Conservation (phyloP, 176 grass and related monocot genomes). For the Pontederia paniculata region DNA sequence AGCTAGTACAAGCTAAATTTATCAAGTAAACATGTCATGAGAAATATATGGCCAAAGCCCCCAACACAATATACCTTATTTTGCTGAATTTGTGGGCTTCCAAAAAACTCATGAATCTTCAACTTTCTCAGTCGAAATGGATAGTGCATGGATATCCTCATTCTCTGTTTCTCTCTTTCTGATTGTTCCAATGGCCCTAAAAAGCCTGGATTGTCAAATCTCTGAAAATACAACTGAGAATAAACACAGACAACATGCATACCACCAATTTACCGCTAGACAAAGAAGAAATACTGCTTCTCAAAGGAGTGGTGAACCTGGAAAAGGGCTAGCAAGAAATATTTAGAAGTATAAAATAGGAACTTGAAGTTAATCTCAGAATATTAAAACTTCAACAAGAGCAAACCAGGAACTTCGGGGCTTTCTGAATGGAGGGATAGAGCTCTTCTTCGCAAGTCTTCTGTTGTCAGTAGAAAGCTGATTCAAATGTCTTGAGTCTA, state of each 20-base stretch:
- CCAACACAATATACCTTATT: constrained; percentile 28
- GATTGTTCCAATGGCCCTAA: constrained; percentile 49
- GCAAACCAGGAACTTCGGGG: constrained; percentile 74
- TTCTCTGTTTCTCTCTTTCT: constrained; percentile 38
- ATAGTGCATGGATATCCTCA: constrained; percentile 41
- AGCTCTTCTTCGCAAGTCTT: constrained; percentile 48
- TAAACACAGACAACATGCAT: constrained; percentile 8
- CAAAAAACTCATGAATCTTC: constrained; percentile 59
- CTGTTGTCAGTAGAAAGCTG: constrained; percentile 33
- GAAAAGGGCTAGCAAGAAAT: constrained; percentile 34
- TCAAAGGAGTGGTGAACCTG: constrained; percentile 83
- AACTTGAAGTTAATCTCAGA: constrained; percentile 4
- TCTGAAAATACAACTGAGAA: constrained; percentile 14
- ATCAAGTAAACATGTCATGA: constrained; percentile 3
- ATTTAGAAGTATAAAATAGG: constrained; percentile 37
- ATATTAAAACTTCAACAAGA: constrained; percentile 26
- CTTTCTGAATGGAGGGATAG: constrained; percentile 67
- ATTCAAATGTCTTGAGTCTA: constrained; percentile 27
- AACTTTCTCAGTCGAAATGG: constrained; percentile 60
- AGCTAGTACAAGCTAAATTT: constrained; percentile 18
- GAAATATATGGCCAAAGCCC: constrained; percentile 13
- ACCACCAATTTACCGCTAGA: constrained; percentile 48
- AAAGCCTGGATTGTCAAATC: constrained; percentile 23
- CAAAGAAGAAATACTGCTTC: constrained; percentile 20
- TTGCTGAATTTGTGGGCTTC: constrained; percentile 33